Base-by-base conservation (phyloP, 176 grass and related monocot genomes). In the Zea mays region DNA sequence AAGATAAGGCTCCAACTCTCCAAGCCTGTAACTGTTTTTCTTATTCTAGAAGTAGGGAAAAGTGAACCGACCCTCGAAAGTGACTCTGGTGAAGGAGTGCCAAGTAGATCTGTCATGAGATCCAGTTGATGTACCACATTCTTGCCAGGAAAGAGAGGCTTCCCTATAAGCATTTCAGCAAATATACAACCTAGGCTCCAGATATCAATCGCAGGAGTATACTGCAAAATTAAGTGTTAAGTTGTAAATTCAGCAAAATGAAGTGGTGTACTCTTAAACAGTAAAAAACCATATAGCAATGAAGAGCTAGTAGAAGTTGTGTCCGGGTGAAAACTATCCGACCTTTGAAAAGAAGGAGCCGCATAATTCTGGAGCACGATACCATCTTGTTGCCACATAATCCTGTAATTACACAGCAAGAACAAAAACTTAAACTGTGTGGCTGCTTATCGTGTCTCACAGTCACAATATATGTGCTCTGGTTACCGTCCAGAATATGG, bases 181-280 rank as follows among this genome's bases (percentile, higher is more conserved):
- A 94, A 94, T 91, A 94, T 94, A 61, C 92, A 94, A 38, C 88
- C 92, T 77, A 94, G 40, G 57, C 92, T 91, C 92, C 92, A 94
- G 81, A 94, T 81, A 82, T 94, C 92, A 84, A 94, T 91, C 2
- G 92, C 92, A 42, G 92, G 92, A 34, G 92, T 94, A 69, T 94
- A 94, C 88, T 94, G 83, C 40, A 80, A 78, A 71, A 79, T 59
- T 16, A 80, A 42, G 80, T 67, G 35, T 54, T 2, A 34, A 72
- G 59, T 63, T 67, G 58, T 62, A 38, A 75, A 14, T 66, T 66
- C 13, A 36, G 65, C n/a, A 20, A 78, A 46, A 46, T 68, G 38
- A 50, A 50, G 21, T 37, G 9, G 41, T 58, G 9, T 67, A 66
- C 5, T 19, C 34, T n/a, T n/a, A n/a, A n/a, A n/a, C n/a, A n/a